Percentiles rank a stretch among this genome's conserved stretches.
phyloP scores from a whole-genome alignment of 2,329 filamentous ascomycete species.

The Anisogramma anomala region DNA sequence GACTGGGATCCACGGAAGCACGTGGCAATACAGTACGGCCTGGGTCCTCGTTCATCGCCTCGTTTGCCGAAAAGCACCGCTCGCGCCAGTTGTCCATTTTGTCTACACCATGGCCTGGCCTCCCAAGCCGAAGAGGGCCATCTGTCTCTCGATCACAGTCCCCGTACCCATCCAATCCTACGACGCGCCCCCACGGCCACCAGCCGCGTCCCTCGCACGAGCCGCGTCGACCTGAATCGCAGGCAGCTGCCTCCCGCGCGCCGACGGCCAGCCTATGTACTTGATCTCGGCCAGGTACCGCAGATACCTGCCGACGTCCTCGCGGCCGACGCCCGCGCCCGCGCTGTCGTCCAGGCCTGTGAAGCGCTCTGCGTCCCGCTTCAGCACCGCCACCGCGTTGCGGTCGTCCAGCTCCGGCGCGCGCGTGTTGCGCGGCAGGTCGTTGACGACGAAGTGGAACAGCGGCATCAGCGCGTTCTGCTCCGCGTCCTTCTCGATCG shows the following conservation, averaged over 20 bases:
- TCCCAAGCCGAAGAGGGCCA: too few species aligned
- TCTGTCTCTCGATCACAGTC: too few species aligned
- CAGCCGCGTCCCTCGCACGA: slow-evolving; percentile 13
- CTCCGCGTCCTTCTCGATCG: slow-evolving; percentile 45
- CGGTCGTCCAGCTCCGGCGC: slow-evolving; percentile 64
- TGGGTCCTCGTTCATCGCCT: too few species aligned
- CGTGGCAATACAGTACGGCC: too few species aligned
- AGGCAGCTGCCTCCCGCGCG: slow-evolving; percentile 23
- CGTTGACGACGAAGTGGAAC: slow-evolving; percentile 59
- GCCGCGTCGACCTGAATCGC: slow-evolving; percentile 22
- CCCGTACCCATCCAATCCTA: too few species aligned
- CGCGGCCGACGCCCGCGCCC: slow-evolving; percentile 43
- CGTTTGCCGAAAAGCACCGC: too few species aligned
- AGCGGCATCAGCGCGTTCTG: slow-evolving; percentile 64
- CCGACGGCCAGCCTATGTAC: slow-evolving; percentile 43
- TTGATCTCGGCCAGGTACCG: slow-evolving; percentile 50
- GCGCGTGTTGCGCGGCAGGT: slow-evolving; percentile 57
- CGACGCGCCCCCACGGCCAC: slow-evolving; percentile 21
- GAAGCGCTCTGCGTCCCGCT: slow-evolving; percentile 49
- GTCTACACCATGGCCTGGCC: too few species aligned
- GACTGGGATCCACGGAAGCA: too few species aligned
- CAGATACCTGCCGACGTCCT: slow-evolving; percentile 52
- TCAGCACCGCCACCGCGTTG: slow-evolving; percentile 55
- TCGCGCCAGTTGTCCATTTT: too few species aligned
- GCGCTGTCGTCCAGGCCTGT: slow-evolving; percentile 32